phyloP scores from a whole-genome alignment of 805 yeast species.

The Saccharomycopsis sp. region DNA sequence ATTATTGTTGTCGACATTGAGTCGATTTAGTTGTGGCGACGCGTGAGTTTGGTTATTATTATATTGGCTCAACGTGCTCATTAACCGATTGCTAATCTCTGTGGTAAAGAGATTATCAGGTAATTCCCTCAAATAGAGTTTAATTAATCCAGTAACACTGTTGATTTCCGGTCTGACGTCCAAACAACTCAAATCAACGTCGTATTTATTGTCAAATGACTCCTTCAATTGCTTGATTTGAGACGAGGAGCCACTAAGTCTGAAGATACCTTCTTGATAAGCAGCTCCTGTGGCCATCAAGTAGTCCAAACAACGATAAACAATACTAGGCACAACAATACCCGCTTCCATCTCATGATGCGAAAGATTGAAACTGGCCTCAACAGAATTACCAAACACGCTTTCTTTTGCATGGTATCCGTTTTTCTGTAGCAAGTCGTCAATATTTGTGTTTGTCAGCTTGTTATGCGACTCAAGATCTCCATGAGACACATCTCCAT shows the following conservation, averaged over 20 bases:
- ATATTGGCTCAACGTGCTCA: slow-evolving; percentile 29
- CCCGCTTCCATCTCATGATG: slow-evolving; percentile 31
- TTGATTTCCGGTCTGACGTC: slow-evolving; percentile 57
- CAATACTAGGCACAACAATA: slow-evolving; percentile 55
- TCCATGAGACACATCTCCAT: neutral
- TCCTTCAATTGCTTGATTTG: slow-evolving; percentile 64
- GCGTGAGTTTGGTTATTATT: slow-evolving; percentile 18
- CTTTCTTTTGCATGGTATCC: slow-evolving; percentile 24
- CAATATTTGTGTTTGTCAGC: neutral
- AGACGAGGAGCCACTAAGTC: slow-evolving; percentile 83
- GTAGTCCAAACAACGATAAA: slow-evolving; percentile 67
- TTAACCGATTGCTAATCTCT: slow-evolving; percentile 37
- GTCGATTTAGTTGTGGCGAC: slow-evolving; percentile 24
- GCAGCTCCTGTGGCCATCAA: slow-evolving; percentile 61
- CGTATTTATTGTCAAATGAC: slow-evolving; percentile 58
- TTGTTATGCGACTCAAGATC: neutral
- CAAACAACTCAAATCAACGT: slow-evolving; percentile 52
- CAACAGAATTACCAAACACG: slow-evolving; percentile 62
- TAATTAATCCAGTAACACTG: slow-evolving; percentile 80
- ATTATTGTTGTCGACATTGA: slow-evolving; percentile 12
- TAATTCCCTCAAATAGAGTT: slow-evolving; percentile 72
- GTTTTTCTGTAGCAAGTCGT: neutral
- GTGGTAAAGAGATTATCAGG: slow-evolving; percentile 64
- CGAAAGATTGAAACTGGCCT: slow-evolving; percentile 46
- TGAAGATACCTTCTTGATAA: slow-evolving; percentile 85